Percentiles rank a stretch among this genome's conserved stretches.
phyloP scores from a whole-genome alignment of 352 stramenopile species.

The Globisporangium okanoganense region DNA sequence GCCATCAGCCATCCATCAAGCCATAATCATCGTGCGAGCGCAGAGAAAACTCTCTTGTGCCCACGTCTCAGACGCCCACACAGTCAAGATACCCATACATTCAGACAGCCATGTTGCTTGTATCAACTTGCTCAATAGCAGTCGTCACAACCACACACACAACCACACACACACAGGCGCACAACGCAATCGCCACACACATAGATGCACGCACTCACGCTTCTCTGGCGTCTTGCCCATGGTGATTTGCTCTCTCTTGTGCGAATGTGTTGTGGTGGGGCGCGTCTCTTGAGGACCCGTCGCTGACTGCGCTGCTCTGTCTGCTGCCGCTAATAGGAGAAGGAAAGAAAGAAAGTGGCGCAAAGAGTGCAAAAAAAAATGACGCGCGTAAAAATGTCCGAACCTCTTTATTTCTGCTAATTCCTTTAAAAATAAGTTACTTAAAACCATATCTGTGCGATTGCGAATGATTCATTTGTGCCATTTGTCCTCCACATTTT shows the following conservation, averaged over 20 bases:
- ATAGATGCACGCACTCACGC: conserved; percentile 15
- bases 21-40: not conserved
- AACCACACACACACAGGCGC: not conserved
- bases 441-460: too few species aligned
- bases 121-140: too few species aligned
- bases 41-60: not conserved
- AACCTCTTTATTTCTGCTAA: too few species aligned
- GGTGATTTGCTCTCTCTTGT: not conserved
- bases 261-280: not conserved
- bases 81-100: not conserved
- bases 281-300: conserved; percentile 13
- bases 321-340: too few species aligned
- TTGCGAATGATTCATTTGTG: too few species aligned
- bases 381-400: too few species aligned
- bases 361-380: too few species aligned
- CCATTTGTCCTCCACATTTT: too few species aligned
- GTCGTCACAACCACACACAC: not conserved
- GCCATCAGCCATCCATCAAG: not conserved
- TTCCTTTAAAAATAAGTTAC: too few species aligned
- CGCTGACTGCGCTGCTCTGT: not conserved
- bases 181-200: not conserved
- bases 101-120: too few species aligned
- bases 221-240: conserved; percentile 57
- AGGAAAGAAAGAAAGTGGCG: too few species aligned
- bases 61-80: not conserved